These are phyloP conservation scores for Colletotrichum siamense DNA, from an alignment of 2,329 filamentous ascomycete species.

Conservation along the genomic window DNA sequence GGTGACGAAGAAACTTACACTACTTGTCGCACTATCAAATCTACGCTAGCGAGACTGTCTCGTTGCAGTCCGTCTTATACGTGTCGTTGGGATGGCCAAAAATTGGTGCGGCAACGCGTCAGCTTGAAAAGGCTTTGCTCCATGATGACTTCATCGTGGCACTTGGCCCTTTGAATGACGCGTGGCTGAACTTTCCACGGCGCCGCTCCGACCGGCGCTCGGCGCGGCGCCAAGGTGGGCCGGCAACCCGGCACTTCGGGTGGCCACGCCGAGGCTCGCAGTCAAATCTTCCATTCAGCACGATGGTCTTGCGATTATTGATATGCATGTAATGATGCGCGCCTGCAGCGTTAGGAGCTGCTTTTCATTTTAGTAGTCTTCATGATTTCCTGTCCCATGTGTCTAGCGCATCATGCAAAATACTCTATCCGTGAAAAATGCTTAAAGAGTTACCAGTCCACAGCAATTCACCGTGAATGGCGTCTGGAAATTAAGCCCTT, in stretches of 20 bases:
- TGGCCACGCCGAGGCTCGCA: not conserved
- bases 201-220: not conserved
- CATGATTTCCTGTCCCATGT: not conserved
- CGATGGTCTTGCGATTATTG: not conserved
- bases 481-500: not conserved
- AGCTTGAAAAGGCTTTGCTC: not conserved
- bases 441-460: not conserved
- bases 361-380: not conserved
- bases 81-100: slow-evolving; percentile 10
- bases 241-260: slow-evolving; percentile 5
- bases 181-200: not conserved
- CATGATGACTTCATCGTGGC: slow-evolving; percentile 13
- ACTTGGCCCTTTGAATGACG: slow-evolving; percentile 7
- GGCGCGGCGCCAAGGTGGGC: slow-evolving; percentile 10
- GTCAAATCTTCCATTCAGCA: not conserved
- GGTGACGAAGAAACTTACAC: not conserved
- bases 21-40: not conserved
- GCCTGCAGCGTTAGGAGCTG: not conserved
- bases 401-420: not conserved
- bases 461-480: not conserved
- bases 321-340: not conserved
- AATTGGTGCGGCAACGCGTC: not conserved
- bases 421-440: not conserved
- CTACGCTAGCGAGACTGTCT: not conserved
- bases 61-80: not conserved